A percentile compares a stretch with the other conserved stretches of the same genome.
phyloP scores from a whole-genome alignment of 2,329 filamentous ascomycete genomes.

The Botryotinia calthae region DNA sequence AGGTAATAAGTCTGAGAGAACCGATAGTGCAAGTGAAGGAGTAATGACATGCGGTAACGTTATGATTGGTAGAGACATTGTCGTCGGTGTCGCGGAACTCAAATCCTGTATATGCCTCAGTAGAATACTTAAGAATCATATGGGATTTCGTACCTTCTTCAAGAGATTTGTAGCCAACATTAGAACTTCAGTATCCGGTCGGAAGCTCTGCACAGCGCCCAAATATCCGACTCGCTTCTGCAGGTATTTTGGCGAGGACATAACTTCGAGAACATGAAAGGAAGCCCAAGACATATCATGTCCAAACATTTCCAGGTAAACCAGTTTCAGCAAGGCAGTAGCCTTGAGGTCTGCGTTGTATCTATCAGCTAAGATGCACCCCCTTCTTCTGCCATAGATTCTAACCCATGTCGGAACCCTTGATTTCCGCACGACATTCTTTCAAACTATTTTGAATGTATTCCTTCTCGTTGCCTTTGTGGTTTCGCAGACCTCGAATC shows the following conservation, averaged over 20 bases:
- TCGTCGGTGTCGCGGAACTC: conserved; percentile 66
- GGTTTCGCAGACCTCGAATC: conserved; percentile 90
- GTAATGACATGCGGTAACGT: conserved; percentile 95
- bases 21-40: conserved; percentile 83
- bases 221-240: conserved; percentile 96
- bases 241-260: conserved; percentile 91
- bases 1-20: conserved; percentile 81
- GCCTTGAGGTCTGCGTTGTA: conserved; percentile 76
- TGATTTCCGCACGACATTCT: conserved; percentile 93
- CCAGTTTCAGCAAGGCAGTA: conserved; percentile 89
- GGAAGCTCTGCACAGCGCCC: conserved; percentile 92
- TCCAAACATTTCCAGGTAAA: conserved; percentile 98
- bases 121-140: not conserved
- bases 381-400: not conserved
- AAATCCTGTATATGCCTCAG: conserved; percentile 57
- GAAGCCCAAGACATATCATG: conserved; percentile 99
- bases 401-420: conserved; percentile 86
- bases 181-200: conserved; percentile 90
- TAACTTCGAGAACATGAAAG: conserved; percentile 97
- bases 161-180: conserved; percentile 96
- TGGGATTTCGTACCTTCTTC: conserved; percentile 66
- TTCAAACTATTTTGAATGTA: conserved; percentile 92
- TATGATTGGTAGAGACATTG: conserved; percentile 80
- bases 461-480: conserved; percentile 91
- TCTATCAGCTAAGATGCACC: conserved; percentile 22